Evolutionary conservation across 2,329 filamentous ascomycete species (phyloP).

Genomic region (Epichloe sp.): DNA sequence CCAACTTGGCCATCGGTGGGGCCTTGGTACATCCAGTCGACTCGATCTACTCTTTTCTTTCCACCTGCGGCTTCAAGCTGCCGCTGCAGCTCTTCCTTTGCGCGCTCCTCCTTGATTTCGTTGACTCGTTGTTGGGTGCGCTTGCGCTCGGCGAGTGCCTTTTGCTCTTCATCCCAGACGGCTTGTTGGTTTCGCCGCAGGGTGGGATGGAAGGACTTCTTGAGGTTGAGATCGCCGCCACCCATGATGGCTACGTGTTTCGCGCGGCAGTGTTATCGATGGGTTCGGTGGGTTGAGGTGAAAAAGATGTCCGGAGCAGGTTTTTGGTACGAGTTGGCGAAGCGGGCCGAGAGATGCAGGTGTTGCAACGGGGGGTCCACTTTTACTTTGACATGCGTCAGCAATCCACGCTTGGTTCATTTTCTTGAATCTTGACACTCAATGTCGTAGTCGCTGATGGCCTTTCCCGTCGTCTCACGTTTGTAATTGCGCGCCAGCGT

Average conservation of each 20-base stretch:
- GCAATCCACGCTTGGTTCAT: too few relatives aligned
- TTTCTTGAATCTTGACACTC: too few relatives aligned
- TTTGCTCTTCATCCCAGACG: constrained; percentile 86
- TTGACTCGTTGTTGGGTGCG: constrained; percentile 82
- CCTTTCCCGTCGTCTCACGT: too few relatives aligned
- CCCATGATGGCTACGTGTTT: constrained; percentile 50
- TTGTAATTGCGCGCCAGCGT: too few relatives aligned
- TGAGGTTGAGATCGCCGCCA: constrained; percentile 87
- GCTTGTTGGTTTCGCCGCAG: constrained; percentile 80
- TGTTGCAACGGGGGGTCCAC: background rate
- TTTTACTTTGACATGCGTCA: background rate
- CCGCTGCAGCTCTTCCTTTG: constrained; percentile 80
- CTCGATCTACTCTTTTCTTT: constrained; percentile 63
- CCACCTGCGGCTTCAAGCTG: constrained; percentile 84
- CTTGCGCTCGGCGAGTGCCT: constrained; percentile 88
- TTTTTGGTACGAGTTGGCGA: background rate
- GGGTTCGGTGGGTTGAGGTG: background rate
- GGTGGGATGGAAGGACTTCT: constrained; percentile 89
- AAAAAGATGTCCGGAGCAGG: background rate
- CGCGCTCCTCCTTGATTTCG: constrained; percentile 86
- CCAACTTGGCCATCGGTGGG: constrained; percentile 65
- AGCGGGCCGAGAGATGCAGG: background rate
- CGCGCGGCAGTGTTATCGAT: background rate
- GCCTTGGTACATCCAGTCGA: constrained; percentile 98
- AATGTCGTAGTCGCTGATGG: too few relatives aligned